Percentiles rank a stretch among this genome's conserved stretches.
These are phyloP conservation scores for Saccharomyces hybrid DNA, from an alignment of 1,139 yeast species.

Conservation along the genomic window DNA sequence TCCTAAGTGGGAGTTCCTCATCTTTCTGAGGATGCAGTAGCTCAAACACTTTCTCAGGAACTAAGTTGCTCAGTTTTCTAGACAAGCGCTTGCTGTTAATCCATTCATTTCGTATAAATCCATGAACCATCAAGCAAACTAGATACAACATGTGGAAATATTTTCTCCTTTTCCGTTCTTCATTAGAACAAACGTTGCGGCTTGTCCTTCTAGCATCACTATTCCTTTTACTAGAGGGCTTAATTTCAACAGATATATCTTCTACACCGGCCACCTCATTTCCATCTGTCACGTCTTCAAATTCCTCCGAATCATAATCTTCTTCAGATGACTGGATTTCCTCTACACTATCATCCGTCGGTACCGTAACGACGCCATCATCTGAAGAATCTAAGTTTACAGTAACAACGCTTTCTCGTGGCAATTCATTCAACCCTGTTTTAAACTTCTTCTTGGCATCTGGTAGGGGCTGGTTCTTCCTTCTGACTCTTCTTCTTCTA, in stretches of 20 bases:
- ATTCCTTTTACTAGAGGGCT: conserved; percentile 4
- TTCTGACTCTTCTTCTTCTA: conserved; percentile 12
- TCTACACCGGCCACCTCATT: conserved; percentile 13
- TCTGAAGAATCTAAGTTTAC: conserved; percentile 31
- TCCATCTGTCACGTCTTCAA: conserved; percentile 35
- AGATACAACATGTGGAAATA: conserved; percentile 55
- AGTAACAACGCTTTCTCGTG: conserved; percentile 7
- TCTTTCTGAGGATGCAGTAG: conserved; percentile 43
- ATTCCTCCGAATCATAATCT: conserved; percentile 34
- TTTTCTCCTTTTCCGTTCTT: conserved; percentile 47
- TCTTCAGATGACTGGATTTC: conserved; percentile 21
- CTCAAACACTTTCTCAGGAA: conserved; percentile 41
- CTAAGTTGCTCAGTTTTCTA: conserved; percentile 35
- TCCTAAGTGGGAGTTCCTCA: conserved; percentile 35
- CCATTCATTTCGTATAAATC: conserved; percentile 66
- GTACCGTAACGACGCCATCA: conserved; percentile 37
- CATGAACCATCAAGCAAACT: conserved; percentile 55
- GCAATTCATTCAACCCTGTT: conserved; percentile 1
- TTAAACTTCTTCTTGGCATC: not conserved
- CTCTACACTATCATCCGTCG: conserved; percentile 8
- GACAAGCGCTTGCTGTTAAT: conserved; percentile 46
- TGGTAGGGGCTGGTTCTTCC: not conserved
- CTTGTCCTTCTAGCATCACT: conserved; percentile 20
- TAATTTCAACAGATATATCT: conserved; percentile 24
- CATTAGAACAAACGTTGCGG: conserved; percentile 39